Evolutionary conservation across 805 yeast genomes (phyloP).

Genomic region (Cyberlindnera maclurae): DNA sequence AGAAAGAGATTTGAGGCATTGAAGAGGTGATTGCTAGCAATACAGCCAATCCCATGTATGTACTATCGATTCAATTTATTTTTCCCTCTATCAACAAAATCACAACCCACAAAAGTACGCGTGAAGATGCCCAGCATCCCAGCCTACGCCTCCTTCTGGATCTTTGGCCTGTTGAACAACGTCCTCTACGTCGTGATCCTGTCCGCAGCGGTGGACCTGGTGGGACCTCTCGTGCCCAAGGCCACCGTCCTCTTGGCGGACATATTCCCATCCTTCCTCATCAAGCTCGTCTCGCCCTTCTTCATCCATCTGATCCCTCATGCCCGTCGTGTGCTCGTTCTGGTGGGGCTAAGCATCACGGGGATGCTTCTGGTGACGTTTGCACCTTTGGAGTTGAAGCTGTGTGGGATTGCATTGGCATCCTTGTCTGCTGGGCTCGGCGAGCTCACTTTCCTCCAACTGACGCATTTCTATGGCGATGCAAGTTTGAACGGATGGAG

Average conservation of each 20-base stretch:
- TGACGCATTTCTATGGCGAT: constrained; percentile 68
- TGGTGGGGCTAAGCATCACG: constrained; percentile 50
- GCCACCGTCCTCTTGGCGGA: constrained; percentile 82
- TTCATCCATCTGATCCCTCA: constrained; percentile 65
- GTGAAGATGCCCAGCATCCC: neutral
- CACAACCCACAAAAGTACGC: too few species aligned
- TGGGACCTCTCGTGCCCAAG: constrained; percentile 78
- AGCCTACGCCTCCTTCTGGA: constrained; percentile 53
- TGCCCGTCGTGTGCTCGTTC: constrained; percentile 38
- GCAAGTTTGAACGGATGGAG: constrained; percentile 80
- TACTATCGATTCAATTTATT: too few species aligned
- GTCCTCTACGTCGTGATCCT: constrained; percentile 85
- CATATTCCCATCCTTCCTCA: constrained; percentile 70
- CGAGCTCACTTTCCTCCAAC: constrained; percentile 78
- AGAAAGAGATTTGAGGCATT: constrained; percentile 74
- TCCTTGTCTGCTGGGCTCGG: constrained; percentile 86
- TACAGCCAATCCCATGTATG: neutral
- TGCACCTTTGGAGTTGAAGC: constrained; percentile 30
- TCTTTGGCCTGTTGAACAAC: constrained; percentile 83
- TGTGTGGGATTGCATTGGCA: constrained; percentile 72
- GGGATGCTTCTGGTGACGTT: constrained; percentile 68
- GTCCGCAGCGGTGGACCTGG: constrained; percentile 88
- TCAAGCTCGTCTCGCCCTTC: constrained; percentile 74
- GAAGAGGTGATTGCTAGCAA: constrained; percentile 36
- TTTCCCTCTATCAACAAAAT: too few species aligned